Conservation (phyloP, 768 basidiomycete genomes). For the Tricholomella constricta region DNA sequence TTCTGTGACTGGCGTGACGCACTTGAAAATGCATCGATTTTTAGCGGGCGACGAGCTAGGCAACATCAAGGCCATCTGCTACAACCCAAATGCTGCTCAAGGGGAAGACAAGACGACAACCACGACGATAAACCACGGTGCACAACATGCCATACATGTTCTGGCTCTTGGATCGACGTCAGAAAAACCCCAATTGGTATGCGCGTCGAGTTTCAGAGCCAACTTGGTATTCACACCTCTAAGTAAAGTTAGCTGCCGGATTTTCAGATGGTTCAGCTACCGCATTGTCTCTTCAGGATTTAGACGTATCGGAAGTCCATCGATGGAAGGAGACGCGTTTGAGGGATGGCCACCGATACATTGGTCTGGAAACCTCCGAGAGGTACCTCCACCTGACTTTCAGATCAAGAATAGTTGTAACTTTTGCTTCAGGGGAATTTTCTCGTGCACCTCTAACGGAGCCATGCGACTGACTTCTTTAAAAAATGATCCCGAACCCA, state of each 20-base stretch:
- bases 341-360: constrained; percentile 51
- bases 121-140: constrained; percentile 35
- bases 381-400: constrained; percentile 40
- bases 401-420: too few species aligned
- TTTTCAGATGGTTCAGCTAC: constrained; percentile 60
- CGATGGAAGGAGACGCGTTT: constrained; percentile 71
- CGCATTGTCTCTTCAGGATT: constrained; percentile 43
- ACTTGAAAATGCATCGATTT: constrained; percentile 60
- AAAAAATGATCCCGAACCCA: constrained; percentile 21
- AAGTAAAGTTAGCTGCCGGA: constrained; percentile 68
- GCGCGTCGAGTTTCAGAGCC: constrained; percentile 18
- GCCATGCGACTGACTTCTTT: constrained; percentile 56
- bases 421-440: constrained; percentile 42
- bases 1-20: neutral
- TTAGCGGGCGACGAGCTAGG: constrained; percentile 80
- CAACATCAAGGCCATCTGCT: constrained; percentile 63
- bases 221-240: constrained; percentile 15
- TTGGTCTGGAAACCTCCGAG: constrained; percentile 57
- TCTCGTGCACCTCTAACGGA: constrained; percentile 78
- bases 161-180: constrained; percentile 29
- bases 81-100: constrained; percentile 28
- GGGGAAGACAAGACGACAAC: constrained; percentile 36
- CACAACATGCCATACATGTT: constrained; percentile 33
- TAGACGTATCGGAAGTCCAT: constrained; percentile 39
- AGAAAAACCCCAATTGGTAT: constrained; percentile 39